Evolutionary conservation across 2,329 filamentous ascomycete species (phyloP), one percentile per base, ranked within the genome.

Genomic region (Elsinoe arachidis): DNA sequence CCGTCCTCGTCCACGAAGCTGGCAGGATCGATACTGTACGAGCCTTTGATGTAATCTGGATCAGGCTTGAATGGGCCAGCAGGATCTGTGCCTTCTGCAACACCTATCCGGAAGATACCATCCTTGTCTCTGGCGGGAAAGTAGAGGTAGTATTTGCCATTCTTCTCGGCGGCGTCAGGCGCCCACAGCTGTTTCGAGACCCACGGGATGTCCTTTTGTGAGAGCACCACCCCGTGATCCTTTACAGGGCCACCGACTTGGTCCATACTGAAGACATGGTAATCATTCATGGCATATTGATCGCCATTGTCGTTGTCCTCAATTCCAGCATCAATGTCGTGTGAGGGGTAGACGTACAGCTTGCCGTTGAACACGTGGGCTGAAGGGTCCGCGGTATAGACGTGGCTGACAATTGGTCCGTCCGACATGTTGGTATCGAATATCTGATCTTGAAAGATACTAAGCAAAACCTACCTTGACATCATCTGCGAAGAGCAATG

Each of bases 241-340:
- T 78, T 84, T 2, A 90, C 85, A 15, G 76, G 74, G 0, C 76
- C 75, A 60, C 77, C 78, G 21, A 82, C 73, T 1, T 78, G 74
- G 57, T 81, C 78, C 58, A 80, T 74, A 62, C 80, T 84, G 71
- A 90, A 84, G 69, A 91, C 87, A 71, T 90, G 87, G 77, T 91
- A 91, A 75, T 91, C 87, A 57, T 74, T 78, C 87, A 90, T 91
- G 74, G 89, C 87, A 70, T 90, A 90, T 69, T 90, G 87, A 73
- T 90, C 87, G 67, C 87, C 87, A 78, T 90, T 89, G 77, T 90
- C 87, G 74, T 91, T 90, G 76, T 86, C 85, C 58, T 80, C 58
- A 69, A 89, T 87, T 70, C 83, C 80, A 4, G 85, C 88, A 70
- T 88, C 84, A 63, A 86, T 81, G 72, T 91, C 87, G 73, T 91